Evolutionary conservation across 129 eudicot genomes (phyloP), one percentile per base, ranked within the genome.

Genomic region (Glebionis coronaria): DNA sequence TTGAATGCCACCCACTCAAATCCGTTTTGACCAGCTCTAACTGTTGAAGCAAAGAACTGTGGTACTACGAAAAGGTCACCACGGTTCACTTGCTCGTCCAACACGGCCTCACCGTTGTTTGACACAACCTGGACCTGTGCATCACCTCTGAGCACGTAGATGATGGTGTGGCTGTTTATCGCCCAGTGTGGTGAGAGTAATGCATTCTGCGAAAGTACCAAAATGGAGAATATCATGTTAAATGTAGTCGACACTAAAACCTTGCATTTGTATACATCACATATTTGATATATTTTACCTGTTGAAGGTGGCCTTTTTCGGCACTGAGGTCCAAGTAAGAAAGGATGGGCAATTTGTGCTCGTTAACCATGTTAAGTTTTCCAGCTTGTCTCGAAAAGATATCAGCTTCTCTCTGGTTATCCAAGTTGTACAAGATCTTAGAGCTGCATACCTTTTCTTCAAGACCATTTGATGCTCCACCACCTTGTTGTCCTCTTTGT

Each of bases 1-100:
- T 86, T 90, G 72, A 90, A 81, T 6, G 84, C 71, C 68, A 86
- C 87, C 25, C 85, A 86, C 56, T 90, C 95, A 53, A 82, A 81
- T 14, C 95, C 97, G 1, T 75, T 61, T 6, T 78, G 57, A 44
- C 90, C 90, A 0, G 97, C 97, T 54, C 40, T 70, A 5, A 69
- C 67, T 0, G 83, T 75, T 0, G 1, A 18, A 0, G 90, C 73
- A 45, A 74, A 84, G 77, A 45, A 90, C 81, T 90, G 95, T 4
- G 97, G 97, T 13, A 87, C 25, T 23, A 23, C 25, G 2, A 23
- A 23, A 23, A 23, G 25, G 25, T 23, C 25, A 23, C 25, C 25
- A 23, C 25, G 58, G 50, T 70, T 84, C 58, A 90, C 97, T 54
- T 75, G 65, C 38, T 87, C 82, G 72, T 79, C 79, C 56, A 90